phyloP scores from a whole-genome alignment of 108 stramenopile species.

The Cylindrotheca fusiformis region DNA sequence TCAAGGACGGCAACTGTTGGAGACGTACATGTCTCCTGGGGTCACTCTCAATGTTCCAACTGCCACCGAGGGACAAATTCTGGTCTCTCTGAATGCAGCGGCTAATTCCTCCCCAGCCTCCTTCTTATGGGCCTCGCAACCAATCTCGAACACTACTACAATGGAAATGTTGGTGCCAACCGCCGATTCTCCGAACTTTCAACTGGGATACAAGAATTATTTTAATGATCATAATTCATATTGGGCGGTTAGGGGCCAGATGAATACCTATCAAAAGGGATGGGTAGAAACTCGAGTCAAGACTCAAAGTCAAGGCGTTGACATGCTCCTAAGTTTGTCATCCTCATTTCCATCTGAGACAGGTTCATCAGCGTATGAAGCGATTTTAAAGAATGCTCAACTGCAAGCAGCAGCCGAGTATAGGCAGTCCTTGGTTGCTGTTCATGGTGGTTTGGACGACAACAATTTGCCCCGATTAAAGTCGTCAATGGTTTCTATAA shows the following conservation, averaged over 20 bases:
- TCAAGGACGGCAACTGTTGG: constrained; percentile 14
- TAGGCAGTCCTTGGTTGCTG: constrained; percentile 25
- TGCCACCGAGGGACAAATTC: background rate
- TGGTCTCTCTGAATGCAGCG: constrained; percentile 1
- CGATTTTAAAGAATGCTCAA: background rate
- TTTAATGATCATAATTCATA: background rate
- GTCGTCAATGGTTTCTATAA: constrained; percentile 14
- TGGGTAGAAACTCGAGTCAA: background rate
- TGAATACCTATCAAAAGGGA: background rate
- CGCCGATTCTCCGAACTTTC: constrained; percentile 1
- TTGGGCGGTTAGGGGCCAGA: background rate
- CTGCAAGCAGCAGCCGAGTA: constrained; percentile 25
- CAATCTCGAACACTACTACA: background rate
- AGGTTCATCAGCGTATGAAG: background rate
- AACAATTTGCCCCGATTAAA: background rate
- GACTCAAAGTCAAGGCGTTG: background rate
- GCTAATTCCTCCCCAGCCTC: background rate
- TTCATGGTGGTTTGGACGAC: background rate
- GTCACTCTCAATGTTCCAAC: constrained; percentile 21
- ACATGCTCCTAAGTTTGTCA: background rate
- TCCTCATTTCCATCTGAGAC: background rate
- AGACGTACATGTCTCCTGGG: constrained; percentile 23
- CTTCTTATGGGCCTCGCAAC: background rate
- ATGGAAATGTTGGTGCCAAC: background rate
- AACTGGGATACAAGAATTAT: background rate